A percentile compares a stretch with the other conserved stretches of the same genome.
phyloP scores from a whole-genome alignment of 768 basidiomycete species.

The Podaxis mareebaensis region DNA sequence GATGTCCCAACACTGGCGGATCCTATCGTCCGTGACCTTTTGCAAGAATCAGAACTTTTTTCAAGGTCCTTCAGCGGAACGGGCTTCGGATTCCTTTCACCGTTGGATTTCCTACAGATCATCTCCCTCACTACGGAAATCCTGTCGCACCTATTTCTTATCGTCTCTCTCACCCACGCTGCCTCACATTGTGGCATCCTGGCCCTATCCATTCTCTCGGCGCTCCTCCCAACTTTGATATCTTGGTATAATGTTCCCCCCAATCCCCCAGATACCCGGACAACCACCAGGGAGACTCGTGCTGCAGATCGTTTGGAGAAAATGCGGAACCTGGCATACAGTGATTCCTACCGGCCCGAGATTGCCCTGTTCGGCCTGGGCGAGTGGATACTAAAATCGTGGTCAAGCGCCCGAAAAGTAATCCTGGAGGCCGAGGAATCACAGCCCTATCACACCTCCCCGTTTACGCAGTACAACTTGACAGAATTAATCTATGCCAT shows the following conservation, averaged over 20 bases:
- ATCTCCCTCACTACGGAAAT: constrained; percentile 73
- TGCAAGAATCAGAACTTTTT: constrained; percentile 87
- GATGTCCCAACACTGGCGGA: constrained; percentile 81
- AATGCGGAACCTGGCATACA: constrained; percentile 74
- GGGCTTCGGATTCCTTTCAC: constrained; percentile 78
- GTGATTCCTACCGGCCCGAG: constrained; percentile 77
- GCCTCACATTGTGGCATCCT: constrained; percentile 58
- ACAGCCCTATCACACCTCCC: constrained; percentile 42
- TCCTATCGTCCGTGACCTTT: constrained; percentile 69
- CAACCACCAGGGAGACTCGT: constrained; percentile 57
- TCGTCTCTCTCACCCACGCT: constrained; percentile 62
- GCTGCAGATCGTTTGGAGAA: constrained; percentile 72
- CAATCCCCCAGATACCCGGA: constrained; percentile 42
- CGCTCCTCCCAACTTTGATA: constrained; percentile 58
- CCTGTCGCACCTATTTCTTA: constrained; percentile 66
- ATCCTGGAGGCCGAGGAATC: constrained; percentile 53
- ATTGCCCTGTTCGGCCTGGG: constrained; percentile 80
- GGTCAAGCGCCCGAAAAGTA: constrained; percentile 65
- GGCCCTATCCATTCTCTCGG: constrained; percentile 60
- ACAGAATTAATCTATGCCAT: constrained; percentile 64
- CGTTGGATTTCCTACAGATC: constrained; percentile 76
- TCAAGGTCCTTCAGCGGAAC: constrained; percentile 79
- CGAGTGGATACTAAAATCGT: constrained; percentile 81
- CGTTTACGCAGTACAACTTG: constrained; percentile 59
- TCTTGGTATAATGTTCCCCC: constrained; percentile 47